Conservation (phyloP, 164 flowering plant species). For the Saururus chinensis region DNA sequence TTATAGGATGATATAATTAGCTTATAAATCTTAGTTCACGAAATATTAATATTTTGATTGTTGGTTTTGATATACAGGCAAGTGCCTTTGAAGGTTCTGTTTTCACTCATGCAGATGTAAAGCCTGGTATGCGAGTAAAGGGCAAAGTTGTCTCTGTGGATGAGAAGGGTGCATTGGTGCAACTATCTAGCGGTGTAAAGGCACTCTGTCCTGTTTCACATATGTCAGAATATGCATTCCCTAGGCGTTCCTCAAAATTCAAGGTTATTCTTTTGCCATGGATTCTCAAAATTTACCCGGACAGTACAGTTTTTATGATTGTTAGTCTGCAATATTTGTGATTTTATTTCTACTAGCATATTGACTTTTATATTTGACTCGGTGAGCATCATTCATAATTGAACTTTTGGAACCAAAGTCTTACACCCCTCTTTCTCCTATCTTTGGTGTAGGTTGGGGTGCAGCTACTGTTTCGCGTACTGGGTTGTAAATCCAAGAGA, state of each 20-base stretch:
- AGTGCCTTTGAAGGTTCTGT: conserved; percentile 82
- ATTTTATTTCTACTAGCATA: not conserved
- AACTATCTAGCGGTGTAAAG: conserved; percentile 79
- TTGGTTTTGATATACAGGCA: conserved; percentile 37
- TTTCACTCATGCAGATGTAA: conserved; percentile 85
- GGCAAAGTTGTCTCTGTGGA: conserved; percentile 74
- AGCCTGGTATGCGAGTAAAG: conserved; percentile 88
- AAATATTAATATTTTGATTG: not conserved
- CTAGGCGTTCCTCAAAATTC: conserved; percentile 77
- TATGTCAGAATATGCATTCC: conserved; percentile 89
- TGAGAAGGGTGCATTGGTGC: conserved; percentile 76
- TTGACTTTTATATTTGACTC: not conserved
- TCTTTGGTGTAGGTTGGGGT: conserved; percentile 62
- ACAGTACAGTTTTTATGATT: too few relatives aligned
- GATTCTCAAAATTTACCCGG: not conserved
- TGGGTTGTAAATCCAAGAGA: conserved; percentile 93
- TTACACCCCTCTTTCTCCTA: not conserved
- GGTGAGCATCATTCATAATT: too few relatives aligned
- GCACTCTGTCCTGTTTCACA: conserved; percentile 94
- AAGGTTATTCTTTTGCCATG: conserved; percentile 32
- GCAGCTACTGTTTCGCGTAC: conserved; percentile 74
- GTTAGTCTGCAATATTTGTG: not conserved
- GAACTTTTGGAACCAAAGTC: not conserved
- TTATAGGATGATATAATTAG: not conserved
- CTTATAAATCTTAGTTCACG: too few relatives aligned